Percentiles rank a stretch among this genome's conserved stretches.
These are phyloP conservation scores for Trametes meyenii DNA, from an alignment of 768 basidiomycete genomes.

Conservation along the genomic window DNA sequence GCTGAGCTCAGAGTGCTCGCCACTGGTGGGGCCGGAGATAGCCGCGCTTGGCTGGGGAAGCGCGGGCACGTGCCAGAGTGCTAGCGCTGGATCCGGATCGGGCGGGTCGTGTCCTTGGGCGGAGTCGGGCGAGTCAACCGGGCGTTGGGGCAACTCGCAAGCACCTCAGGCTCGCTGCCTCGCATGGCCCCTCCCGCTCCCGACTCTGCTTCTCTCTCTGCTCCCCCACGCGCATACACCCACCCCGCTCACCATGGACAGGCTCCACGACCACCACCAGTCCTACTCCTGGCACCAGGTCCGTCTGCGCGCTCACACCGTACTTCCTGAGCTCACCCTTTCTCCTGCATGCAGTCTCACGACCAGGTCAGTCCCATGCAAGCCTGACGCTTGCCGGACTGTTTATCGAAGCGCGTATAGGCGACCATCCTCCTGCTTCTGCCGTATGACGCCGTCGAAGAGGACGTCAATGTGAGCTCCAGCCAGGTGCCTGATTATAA, in stretches of 20 bases:
- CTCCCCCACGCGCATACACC: not conserved
- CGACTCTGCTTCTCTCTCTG: conserved; percentile 1
- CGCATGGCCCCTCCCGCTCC: not conserved
- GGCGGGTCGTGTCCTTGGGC: conserved; percentile 22
- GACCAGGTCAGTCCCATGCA: conserved; percentile 62
- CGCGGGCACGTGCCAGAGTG: conserved; percentile 25
- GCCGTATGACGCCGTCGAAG: conserved; percentile 69
- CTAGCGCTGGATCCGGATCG: not conserved
- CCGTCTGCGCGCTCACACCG: conserved; percentile 27
- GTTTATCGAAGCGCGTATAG: conserved; percentile 39
- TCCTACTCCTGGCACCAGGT: conserved; percentile 90
- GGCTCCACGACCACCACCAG: conserved; percentile 35
- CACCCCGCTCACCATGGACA: conserved; percentile 26
- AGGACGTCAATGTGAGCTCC: conserved; percentile 64
- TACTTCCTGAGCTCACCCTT: conserved; percentile 9
- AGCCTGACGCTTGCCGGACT: not conserved
- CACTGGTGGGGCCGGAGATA: not conserved
- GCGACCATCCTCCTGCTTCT: conserved; percentile 78
- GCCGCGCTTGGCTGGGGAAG: conserved; percentile 11
- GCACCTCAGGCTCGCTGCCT: not conserved
- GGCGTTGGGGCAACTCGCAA: conserved; percentile 4
- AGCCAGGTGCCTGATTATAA: not conserved
- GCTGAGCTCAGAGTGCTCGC: not conserved
- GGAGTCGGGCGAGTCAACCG: conserved; percentile 8
- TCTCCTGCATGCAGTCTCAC: conserved; percentile 60